Base-by-base conservation (phyloP, 768 basidiomycete species). In the Hydnum rufescens region DNA sequence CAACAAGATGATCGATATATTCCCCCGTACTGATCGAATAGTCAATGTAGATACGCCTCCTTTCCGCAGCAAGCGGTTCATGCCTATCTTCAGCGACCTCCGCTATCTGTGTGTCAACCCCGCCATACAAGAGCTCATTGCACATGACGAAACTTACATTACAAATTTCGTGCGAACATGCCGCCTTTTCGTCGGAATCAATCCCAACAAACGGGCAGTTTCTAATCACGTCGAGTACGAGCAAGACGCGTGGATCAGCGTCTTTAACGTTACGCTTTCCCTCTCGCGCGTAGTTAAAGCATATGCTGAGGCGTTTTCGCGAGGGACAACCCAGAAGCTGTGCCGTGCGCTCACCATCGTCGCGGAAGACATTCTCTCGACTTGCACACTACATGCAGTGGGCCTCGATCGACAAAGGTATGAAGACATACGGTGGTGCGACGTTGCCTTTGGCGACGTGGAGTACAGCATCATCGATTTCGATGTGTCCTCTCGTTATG, bases 11-110 rank as follows among this genome's bases (percentile, higher is more conserved):
- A 44, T 58, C 49, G 59, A 5, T 58, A 8, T 25, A 8, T 47
- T 16, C 44, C 44, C 44, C 26, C 8, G 25, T 13, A 5, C 60
- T 61, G 59, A 62, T 47, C 59, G 19, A 28, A 19, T 39, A 18
- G 64, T 95, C 51, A 85, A 92, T 55, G 80, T 87, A 36, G 92
- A 95, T 47, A 76, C 78, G 34, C 76, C 78, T 54, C 81, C 85
- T 0, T 95, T 95, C 76, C 82, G 85, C 64, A 87, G 84, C 18
- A 96, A 96, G 63, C 82, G 92, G 5, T 95, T 93, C 67, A 85
- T 90, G 80, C 85, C 87, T 2, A 77, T 97, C 46, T 93, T 96
- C 64, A 82, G 82, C 58, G 87, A 92, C 64, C 72, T 97, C 29
- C 76, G 86, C 5, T 86, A 87, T 58, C 73, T 89, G 28, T 82